Percentiles rank a stretch among this genome's conserved stretches.
These are phyloP conservation scores for Penicillium sp. DNA, from an alignment of 2,329 filamentous ascomycete species.

Conservation along the genomic window DNA sequence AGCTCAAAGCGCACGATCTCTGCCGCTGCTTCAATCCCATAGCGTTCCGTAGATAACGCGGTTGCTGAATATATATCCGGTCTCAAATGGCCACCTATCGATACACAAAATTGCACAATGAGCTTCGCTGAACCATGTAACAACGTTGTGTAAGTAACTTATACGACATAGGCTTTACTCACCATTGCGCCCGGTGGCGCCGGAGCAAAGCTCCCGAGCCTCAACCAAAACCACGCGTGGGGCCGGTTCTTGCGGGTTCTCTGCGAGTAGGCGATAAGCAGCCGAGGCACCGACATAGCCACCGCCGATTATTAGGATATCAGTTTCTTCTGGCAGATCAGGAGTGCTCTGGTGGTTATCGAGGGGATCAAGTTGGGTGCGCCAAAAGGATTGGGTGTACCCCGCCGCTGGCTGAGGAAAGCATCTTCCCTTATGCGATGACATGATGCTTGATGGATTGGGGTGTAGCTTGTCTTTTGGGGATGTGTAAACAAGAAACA, in stretches of 20 bases:
- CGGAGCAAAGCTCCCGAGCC: slow-evolving; percentile 41
- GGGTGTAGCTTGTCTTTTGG: background rate
- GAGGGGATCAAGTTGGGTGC: slow-evolving; percentile 1
- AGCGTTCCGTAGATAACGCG: slow-evolving; percentile 30
- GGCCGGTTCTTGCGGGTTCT: slow-evolving; percentile 9
- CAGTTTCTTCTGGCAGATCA: slow-evolving; percentile 37
- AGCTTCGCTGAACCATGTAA: background rate
- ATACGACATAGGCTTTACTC: background rate
- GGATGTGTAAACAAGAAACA: background rate
- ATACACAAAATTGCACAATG: background rate
- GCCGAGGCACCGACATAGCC: slow-evolving; percentile 48
- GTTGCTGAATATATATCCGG: slow-evolving; percentile 44
- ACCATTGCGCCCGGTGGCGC: slow-evolving; percentile 47
- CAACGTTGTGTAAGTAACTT: background rate
- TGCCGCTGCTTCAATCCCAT: slow-evolving; percentile 35
- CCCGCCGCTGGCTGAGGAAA: slow-evolving; percentile 5
- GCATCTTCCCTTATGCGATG: background rate
- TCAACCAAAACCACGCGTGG: slow-evolving; percentile 39
- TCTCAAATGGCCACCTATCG: slow-evolving; percentile 39
- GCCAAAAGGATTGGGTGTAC: slow-evolving; percentile 10
- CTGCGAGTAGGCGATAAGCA: slow-evolving; percentile 41
- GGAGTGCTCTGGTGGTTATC: slow-evolving; percentile 5
- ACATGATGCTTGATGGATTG: background rate
- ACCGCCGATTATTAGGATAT: slow-evolving; percentile 49
- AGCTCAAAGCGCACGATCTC: slow-evolving; percentile 44